Evolutionary conservation across 306 rosid species (phyloP), one percentile per base, ranked within the genome.

Genomic region (Pterocarpus macrocarpus): DNA sequence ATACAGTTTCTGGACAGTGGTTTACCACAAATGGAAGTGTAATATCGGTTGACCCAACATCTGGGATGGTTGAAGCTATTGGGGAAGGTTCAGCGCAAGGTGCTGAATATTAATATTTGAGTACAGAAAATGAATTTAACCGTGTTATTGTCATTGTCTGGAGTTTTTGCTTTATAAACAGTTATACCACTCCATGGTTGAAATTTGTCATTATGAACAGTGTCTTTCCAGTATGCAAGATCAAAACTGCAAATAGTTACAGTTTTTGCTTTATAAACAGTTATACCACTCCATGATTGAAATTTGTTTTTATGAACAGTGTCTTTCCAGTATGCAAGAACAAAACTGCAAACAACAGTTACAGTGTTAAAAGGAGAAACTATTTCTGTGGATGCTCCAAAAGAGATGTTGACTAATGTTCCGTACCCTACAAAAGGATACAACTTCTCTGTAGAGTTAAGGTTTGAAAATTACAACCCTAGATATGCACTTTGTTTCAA

Each of bases 1-100:
- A 90, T 80, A 82, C 83, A 72, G 77, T 91, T 83, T 85, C 94
- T 84, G 99, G 97, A 44, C 87, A 71, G 81, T 95, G 99, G 99
- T 69, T 83, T 50, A 81, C 93, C 30, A 81, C 92, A 43, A 91
- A 95, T 77, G 84, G 64, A 84, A 93, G 92, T 86, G 94, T 95
- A 71, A 38, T 95, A 83, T 90, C 86, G 1, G 87, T 95, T 67
- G 90, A 93, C 61, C 39, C 75, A 14, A 71, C 68, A 30, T 88
- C 95, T 44, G 99, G 98, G 75, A 71, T 69, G 80, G 92, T 89
- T 73, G 87, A 92, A 83, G 97, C 94, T 77, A 75, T 89, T 81
- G 95, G 91, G 72, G 91, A 90, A 66, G 99, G 99, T 86, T 85
- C 91, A 75, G 94, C 94, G 17, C 90, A 92, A 91, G 97, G 99